These are phyloP conservation scores for Cyclospora cayetanensis DNA, from an alignment of 169 alveolate genomes.

Conservation along the genomic window DNA sequence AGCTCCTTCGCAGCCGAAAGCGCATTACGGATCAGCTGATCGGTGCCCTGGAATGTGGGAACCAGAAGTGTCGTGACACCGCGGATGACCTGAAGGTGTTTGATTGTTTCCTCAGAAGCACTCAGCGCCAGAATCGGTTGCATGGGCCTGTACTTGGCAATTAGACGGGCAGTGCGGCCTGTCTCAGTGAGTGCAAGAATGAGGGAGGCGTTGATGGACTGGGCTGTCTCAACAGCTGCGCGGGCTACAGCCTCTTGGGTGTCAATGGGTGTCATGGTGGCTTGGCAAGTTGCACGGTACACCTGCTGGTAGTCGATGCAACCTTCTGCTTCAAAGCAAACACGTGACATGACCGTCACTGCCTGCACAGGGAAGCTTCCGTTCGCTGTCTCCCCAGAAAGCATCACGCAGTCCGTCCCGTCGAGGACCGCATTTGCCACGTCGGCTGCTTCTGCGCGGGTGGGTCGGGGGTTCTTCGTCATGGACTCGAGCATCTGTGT, in stretches of 20 bases:
- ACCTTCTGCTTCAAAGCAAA: constrained; percentile 91
- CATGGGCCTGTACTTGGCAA: constrained; percentile 97
- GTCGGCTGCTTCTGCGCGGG: constrained; percentile 99
- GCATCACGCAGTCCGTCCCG: constrained; percentile 98
- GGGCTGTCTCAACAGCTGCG: constrained; percentile 81
- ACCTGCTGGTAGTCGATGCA: constrained; percentile 82
- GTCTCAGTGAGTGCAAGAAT: constrained; percentile 96
- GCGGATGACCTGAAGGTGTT: constrained; percentile 92
- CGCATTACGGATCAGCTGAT: constrained; percentile 78
- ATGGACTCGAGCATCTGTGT: constrained; percentile 99
- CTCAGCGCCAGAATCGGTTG: constrained; percentile 94
- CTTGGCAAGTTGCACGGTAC: constrained; percentile 69
- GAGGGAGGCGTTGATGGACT: constrained; percentile 85
- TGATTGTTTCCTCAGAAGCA: constrained; percentile 89
- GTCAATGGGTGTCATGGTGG: constrained; percentile 65
- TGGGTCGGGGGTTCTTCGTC: constrained; percentile 97
- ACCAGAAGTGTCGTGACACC: constrained; percentile 93
- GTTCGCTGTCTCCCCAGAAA: constrained; percentile 93
- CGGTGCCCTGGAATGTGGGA: constrained; percentile 81
- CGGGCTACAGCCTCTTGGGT: constrained; percentile 81
- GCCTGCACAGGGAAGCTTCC: constrained; percentile 91
- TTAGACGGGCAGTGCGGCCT: constrained; percentile 96
- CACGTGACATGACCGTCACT: constrained; percentile 85
- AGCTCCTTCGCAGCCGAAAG: constrained; percentile 91
- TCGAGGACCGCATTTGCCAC: constrained; percentile 99